Evolutionary conservation across 2,329 filamentous ascomycete genomes (phyloP).

Genomic region (Ceratocystis eucalypticola): DNA sequence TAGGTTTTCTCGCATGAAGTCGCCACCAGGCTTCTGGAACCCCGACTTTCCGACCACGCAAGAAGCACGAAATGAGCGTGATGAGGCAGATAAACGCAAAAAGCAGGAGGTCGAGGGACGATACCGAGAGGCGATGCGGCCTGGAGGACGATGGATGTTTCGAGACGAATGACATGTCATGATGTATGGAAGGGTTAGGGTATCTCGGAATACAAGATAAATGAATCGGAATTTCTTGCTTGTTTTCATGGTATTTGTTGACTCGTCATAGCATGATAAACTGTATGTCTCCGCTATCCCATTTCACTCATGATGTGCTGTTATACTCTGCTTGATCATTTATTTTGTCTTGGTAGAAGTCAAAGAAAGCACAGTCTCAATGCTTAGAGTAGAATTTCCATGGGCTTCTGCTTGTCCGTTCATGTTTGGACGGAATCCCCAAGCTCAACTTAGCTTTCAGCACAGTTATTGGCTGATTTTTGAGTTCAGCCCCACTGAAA

Average conservation of each 20-base stretch:
- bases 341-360: no score
- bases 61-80: constrained; percentile 52
- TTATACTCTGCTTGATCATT: no score
- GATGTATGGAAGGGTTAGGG: background rate
- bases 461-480: background rate
- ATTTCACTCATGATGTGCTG: no score
- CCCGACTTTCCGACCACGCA: constrained; percentile 83
- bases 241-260: no score
- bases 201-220: background rate
- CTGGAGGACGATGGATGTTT: constrained; percentile 66
- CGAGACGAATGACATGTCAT: constrained; percentile 49
- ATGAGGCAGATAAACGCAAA: constrained; percentile 50
- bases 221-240: background rate
- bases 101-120: constrained; percentile 54
- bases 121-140: constrained; percentile 67
- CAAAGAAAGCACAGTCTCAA: no score
- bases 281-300: no score
- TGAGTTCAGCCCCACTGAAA: background rate
- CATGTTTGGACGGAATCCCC: background rate
- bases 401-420: background rate
- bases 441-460: background rate
- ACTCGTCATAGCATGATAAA: no score
- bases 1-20: constrained; percentile 53
- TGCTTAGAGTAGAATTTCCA: background rate
- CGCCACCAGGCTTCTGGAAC: constrained; percentile 83